Base-by-base conservation (phyloP, 164 flowering plant genomes). In the Vitis labrusca region DNA sequence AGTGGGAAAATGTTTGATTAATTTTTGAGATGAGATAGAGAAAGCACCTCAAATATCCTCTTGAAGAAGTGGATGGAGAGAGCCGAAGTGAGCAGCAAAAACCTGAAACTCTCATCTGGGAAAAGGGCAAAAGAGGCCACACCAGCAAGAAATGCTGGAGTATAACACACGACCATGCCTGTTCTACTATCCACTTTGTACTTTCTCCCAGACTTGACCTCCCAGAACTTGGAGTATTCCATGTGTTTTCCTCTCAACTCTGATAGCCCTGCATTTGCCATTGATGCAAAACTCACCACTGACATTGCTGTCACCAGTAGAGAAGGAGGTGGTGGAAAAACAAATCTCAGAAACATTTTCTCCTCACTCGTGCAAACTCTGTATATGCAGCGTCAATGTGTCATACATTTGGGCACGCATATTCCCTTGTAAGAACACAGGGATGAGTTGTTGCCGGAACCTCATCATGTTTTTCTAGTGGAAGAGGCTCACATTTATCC, bases 61-160 rank as follows among this genome's bases (percentile, higher is more conserved):
- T 91, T 91, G 76, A 87, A 77, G 83, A 86, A 89, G 79, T 91
- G 97, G 14, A 89, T 3, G 61, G 86, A 63, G 0, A 89, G 77
- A 61, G 91, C 86, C 0, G 85, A 80, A 50, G 23, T 55, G 67
- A 91, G 66, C 64, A 87, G 23, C 64, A 77, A 6, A 55, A 77
- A 73, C 62, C 97, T 80, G 29, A 73, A 19, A 47, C 60, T 76
- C 10, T 54, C 71, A 16, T 37, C 17, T 1, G 83, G 77, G 54
- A 65, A 81, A 32, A 72, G 19, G 53, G 14, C 60, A 10, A 71
- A 81, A 13, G 81, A 85, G 30, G 73, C 68, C 6, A 6, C 44
- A 32, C 80, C 83, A 8, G 85, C 84, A 0, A 87, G 72, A 44
- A 86, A 76, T 0, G 93, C 84, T 0, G 93, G 92, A 8, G 86